Evolutionary conservation across 106 monocot genomes (phyloP), one percentile per base, ranked within the genome.

Genomic region (Allium fistulosum): DNA sequence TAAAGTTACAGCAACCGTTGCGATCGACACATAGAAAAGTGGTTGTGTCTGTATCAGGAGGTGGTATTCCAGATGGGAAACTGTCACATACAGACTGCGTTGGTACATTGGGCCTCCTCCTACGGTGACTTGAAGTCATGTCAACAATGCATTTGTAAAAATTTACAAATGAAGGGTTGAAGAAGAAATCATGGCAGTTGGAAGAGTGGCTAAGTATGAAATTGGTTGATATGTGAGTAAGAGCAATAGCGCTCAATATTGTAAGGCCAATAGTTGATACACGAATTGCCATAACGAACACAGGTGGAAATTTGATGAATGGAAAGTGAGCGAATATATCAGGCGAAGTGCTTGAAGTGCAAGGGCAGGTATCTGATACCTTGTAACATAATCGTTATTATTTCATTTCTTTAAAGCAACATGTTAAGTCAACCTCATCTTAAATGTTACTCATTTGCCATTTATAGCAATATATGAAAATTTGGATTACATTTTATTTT

Each of bases 1-100:
- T 92, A 71, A 86, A 96, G 75, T 86, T 88, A 67, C 96, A 96
- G 69, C 96, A 96, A 9, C 91, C 91, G 51, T 77, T 82, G 61
- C 56, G 86, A 56, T 96, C 96, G 12, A 92, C 96, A 45, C 96
- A 96, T 15, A 96, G 81, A 4, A 63, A 71, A 8, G 77, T 17
- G 0, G 79, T 78, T 0, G 63, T 70, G 65, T 83, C 57, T 0
- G 85, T 80, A 26, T 84, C 83, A 0, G 88, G 74, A 15, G 88
- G 88, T 9, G 91, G 83, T 26, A 86, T 78, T 57, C 70, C 67
- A 4, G 81, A 56, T 1, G 81, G 82, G 50, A 92, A 76, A 62
- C 84, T 88, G 22, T 80, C 76, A 53, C 96, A 96, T 9, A 84
- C 55, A 26, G 76, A 69, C 13, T 60, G 48, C 8, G 46, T 49